Conservation (phyloP, 495 filamentous ascomycete genomes). For the Lichenothelia convexa region DNA sequence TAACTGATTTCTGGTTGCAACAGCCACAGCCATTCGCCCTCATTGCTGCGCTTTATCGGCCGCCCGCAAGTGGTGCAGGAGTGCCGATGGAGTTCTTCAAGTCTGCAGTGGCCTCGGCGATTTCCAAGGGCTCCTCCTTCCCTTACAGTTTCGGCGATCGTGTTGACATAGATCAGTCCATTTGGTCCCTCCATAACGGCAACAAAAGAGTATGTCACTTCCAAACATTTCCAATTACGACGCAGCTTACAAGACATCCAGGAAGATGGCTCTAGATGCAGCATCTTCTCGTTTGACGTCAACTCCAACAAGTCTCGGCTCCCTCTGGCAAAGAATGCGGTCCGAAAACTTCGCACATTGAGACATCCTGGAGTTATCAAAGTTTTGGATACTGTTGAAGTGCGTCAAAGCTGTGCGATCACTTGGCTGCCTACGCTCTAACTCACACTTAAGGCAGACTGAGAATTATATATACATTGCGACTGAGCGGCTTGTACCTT, state of each 20-base stretch:
- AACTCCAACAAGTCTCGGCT: constrained; percentile 56
- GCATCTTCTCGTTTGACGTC: constrained; percentile 90
- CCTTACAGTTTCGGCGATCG: constrained; percentile 83
- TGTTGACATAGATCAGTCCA: constrained; percentile 70
- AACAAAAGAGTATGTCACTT: constrained; percentile 69
- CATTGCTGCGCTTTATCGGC: too few relatives aligned
- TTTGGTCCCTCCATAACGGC: constrained; percentile 86
- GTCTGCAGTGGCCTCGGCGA: constrained; percentile 88
- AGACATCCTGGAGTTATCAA: constrained; percentile 87
- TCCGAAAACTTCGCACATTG: constrained; percentile 78
- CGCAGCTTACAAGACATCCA: too few relatives aligned
- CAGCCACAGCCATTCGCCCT: too few relatives aligned
- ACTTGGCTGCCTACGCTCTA: constrained; percentile 1
- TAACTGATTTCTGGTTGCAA: too few relatives aligned
- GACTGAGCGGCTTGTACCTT: constrained; percentile 70
- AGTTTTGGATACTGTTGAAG: constrained; percentile 86
- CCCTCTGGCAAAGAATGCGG: constrained; percentile 77
- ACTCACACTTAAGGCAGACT: constrained; percentile 35
- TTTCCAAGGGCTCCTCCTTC: constrained; percentile 82
- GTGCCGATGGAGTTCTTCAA: constrained; percentile 88
- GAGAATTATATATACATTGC: constrained; percentile 89
- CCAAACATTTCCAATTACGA: constrained; percentile 1
- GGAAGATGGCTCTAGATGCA: constrained; percentile 87
- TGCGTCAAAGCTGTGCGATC: constrained; percentile 18
- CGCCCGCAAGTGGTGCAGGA: too few relatives aligned